Evolutionary conservation across 495 filamentous ascomycete species (phyloP).

Genomic region (Amphirosellinia nigrospora): DNA sequence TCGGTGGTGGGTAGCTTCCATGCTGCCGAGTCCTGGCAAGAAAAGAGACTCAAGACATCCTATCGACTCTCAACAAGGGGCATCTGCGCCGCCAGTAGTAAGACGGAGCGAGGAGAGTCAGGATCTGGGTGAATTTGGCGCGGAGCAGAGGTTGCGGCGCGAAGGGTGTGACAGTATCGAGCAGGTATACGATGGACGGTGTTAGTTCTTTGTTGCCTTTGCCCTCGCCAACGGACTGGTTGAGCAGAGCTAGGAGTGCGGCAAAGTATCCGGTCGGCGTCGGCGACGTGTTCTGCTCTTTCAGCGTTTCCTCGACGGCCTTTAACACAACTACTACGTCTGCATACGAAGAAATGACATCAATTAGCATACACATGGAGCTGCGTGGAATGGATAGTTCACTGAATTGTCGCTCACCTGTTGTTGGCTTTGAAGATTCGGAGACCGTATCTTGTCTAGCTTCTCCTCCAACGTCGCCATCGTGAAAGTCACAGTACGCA

Average conservation of each 20-base stretch:
- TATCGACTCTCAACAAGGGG: slow-evolving; percentile 83
- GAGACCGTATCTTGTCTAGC: slow-evolving; percentile 94
- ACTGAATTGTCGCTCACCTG: slow-evolving; percentile 63
- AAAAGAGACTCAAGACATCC: slow-evolving; percentile 89
- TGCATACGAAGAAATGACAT: slow-evolving; percentile 44
- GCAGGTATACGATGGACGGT: slow-evolving; percentile 90
- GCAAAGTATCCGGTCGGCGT: slow-evolving; percentile 93
- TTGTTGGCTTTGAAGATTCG: slow-evolving; percentile 93
- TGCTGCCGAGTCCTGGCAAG: slow-evolving; percentile 78
- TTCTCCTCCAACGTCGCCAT: slow-evolving; percentile 83
- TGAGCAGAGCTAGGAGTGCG: slow-evolving; percentile 89
- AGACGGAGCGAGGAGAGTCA: slow-evolving; percentile 83
- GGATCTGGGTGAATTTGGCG: slow-evolving; percentile 91
- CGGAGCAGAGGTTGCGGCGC: slow-evolving; percentile 84
- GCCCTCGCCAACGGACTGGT: slow-evolving; percentile 68
- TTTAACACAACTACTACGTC: slow-evolving; percentile 87
- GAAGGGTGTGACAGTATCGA: slow-evolving; percentile 85
- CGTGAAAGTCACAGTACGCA: slow-evolving; percentile 49
- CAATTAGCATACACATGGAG: slow-evolving; percentile 20
- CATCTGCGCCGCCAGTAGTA: slow-evolving; percentile 85
- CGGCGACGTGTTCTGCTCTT: slow-evolving; percentile 79
- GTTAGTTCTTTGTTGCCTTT: slow-evolving; percentile 83
- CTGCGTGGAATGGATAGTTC: neutral
- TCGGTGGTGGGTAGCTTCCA: slow-evolving; percentile 86
- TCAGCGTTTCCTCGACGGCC: slow-evolving; percentile 90